phyloP scores from a whole-genome alignment of 164 flowering plant species.

The Tetracentron sinense region DNA sequence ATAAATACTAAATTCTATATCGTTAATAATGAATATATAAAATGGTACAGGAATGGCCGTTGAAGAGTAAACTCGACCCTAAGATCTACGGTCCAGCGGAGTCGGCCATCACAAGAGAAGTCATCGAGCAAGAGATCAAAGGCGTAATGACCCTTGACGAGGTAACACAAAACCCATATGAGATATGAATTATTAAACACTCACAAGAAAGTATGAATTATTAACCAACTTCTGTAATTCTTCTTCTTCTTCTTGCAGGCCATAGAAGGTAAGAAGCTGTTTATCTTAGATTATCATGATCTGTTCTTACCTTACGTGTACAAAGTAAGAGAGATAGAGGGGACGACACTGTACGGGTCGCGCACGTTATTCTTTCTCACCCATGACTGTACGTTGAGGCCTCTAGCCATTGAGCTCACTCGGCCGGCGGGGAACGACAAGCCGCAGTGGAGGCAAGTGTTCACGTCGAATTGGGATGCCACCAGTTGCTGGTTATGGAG shows the following conservation, averaged over 20 bases:
- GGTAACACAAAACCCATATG: slow-evolving; percentile 14
- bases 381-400: slow-evolving; percentile 17
- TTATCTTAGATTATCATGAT: slow-evolving; percentile 33
- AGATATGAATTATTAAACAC: not conserved
- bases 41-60: slow-evolving; percentile 40
- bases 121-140: slow-evolving; percentile 26
- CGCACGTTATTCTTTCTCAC: slow-evolving; percentile 31
- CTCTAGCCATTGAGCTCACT: slow-evolving; percentile 36
- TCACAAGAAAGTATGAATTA: too few relatives aligned
- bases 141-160: slow-evolving; percentile 31
- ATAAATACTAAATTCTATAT: too few relatives aligned
- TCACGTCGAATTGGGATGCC: slow-evolving; percentile 19
- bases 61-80: slow-evolving; percentile 35
- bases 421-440: slow-evolving; percentile 15
- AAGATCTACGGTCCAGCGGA: slow-evolving; percentile 35
- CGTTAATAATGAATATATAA: too few relatives aligned
- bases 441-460: slow-evolving; percentile 25
- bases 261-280: slow-evolving; percentile 25
- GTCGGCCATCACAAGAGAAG: slow-evolving; percentile 30
- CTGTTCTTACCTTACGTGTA: slow-evolving; percentile 27
- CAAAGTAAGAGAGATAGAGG: slow-evolving; percentile 26
- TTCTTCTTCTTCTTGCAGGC: slow-evolving; percentile 29
- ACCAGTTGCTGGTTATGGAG: slow-evolving; percentile 37
- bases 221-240: not conserved
- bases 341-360: slow-evolving; percentile 30